A percentile compares a stretch with the other conserved stretches of the same genome.
Conservation (phyloP, 129 eudicot species). For the Pittosporum tobira region DNA sequence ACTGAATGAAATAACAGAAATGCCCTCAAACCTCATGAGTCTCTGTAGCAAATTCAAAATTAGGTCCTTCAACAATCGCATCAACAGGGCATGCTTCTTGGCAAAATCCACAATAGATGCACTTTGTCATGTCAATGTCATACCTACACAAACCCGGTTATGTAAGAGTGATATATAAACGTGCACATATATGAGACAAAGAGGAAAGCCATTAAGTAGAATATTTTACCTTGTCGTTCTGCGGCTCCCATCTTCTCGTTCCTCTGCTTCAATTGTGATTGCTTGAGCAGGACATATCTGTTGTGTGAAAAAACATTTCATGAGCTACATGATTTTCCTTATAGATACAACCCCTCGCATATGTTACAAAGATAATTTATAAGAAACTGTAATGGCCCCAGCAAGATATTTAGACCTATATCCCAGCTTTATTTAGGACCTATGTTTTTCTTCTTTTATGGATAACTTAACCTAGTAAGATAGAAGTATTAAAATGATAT, state of each 20-base stretch:
- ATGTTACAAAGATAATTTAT: too few relatives aligned
- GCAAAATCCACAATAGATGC: slow-evolving; percentile 99
- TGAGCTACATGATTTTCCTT: too few relatives aligned
- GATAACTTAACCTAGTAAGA: too few relatives aligned
- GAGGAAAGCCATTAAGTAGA: not conserved
- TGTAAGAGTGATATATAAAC: too few relatives aligned
- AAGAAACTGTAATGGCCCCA: too few relatives aligned
- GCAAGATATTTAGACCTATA: too few relatives aligned
- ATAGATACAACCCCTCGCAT: too few relatives aligned
- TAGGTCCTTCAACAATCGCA: slow-evolving; percentile 99
- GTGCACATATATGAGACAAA: too few relatives aligned
- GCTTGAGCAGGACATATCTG: slow-evolving; percentile 99
- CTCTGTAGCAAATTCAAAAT: slow-evolving; percentile 97
- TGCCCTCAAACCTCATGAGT: slow-evolving; percentile 84
- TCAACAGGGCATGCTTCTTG: slow-evolving; percentile 99
- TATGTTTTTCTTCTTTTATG: too few relatives aligned
- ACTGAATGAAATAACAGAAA: not conserved
- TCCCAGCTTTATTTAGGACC: too few relatives aligned
- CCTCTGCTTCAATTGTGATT: slow-evolving; percentile 96
- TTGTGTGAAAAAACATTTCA: slow-evolving; percentile 8
- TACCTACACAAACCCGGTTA: slow-evolving; percentile 44
- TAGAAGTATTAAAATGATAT: too few relatives aligned
- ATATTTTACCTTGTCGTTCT: slow-evolving; percentile 91
- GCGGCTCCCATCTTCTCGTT: slow-evolving; percentile 98
- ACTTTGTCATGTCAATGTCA: slow-evolving; percentile 97